Conservation (phyloP, 148 eudicot genomes). For the Cornus florida region DNA sequence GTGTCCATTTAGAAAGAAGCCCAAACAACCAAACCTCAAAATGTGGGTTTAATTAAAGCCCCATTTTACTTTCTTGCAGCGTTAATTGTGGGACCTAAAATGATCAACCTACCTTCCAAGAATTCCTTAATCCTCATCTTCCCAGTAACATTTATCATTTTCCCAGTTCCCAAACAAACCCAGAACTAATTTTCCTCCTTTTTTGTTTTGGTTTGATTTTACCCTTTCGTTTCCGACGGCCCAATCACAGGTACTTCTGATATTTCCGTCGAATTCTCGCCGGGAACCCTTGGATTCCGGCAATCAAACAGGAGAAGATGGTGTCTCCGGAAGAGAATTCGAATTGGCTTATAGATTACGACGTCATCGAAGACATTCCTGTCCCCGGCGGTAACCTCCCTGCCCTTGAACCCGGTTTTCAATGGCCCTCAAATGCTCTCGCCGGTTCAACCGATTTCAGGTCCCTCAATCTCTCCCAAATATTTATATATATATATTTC, state of each 20-base stretch:
- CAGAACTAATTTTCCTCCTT: neutral
- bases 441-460: neutral
- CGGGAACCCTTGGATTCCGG: neutral
- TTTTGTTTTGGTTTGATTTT: too few species aligned
- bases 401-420: constrained; percentile 19
- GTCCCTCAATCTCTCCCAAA: neutral
- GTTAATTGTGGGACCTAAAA: too few species aligned
- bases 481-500: neutral
- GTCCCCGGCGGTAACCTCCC: constrained; percentile 27
- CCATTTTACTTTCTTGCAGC: too few species aligned
- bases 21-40: too few species aligned
- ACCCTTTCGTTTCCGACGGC: neutral
- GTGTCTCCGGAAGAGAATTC: constrained; percentile 20
- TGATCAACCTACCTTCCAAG: too few species aligned
- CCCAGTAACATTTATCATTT: neutral
- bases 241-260: neutral
- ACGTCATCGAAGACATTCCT: constrained; percentile 20
- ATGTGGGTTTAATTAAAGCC: too few species aligned
- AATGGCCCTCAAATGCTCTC: constrained; percentile 18
- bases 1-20: too few species aligned
- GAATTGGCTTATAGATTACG: constrained; percentile 24
- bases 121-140: too few species aligned
- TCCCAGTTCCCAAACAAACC: neutral
- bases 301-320: constrained; percentile 7
- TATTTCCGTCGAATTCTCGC: neutral